Percentiles rank a stretch among this genome's conserved stretches.
Evolutionary conservation across 2,329 filamentous ascomycete species (phyloP).

Genomic region (Tolypocladium amazonense): DNA sequence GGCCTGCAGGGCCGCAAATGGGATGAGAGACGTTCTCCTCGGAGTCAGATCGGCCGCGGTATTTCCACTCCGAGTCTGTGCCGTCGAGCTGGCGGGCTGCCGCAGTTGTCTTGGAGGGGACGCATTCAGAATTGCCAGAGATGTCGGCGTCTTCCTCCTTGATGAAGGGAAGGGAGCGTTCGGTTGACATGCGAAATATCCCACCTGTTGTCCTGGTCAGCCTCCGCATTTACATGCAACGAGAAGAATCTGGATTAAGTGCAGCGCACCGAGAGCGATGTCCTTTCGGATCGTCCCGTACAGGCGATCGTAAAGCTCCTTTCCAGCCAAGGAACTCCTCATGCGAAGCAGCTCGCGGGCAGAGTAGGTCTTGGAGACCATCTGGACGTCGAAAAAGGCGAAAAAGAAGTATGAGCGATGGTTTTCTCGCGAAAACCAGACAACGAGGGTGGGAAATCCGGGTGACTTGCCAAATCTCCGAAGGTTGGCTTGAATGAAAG

Average conservation of each 20-base stretch:
- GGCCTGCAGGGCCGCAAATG: slow-evolving; percentile 40
- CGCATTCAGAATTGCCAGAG: slow-evolving; percentile 2
- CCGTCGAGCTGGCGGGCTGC: slow-evolving; percentile 24
- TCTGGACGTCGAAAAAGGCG: slow-evolving; percentile 25
- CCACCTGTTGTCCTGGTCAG: slow-evolving; percentile 11
- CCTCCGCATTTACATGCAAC: neutral
- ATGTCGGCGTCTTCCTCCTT: slow-evolving; percentile 15
- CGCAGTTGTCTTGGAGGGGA: slow-evolving; percentile 6
- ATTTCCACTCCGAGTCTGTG: slow-evolving; percentile 32
- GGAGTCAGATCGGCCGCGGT: slow-evolving; percentile 32
- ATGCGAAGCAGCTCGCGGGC: slow-evolving; percentile 32
- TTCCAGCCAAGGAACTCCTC: slow-evolving; percentile 13
- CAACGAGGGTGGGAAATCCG: slow-evolving; percentile 27
- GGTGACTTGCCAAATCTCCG: slow-evolving; percentile 7
- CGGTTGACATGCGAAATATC: slow-evolving; percentile 18
- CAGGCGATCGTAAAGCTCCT: slow-evolving; percentile 16
- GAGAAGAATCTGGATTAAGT: neutral
- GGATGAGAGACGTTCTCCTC: slow-evolving; percentile 34
- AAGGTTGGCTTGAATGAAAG: slow-evolving; percentile 19
- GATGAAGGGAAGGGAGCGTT: slow-evolving; percentile 17
- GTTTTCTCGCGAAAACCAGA: slow-evolving; percentile 21
- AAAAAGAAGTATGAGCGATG: slow-evolving; percentile 30
- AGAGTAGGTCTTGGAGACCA: slow-evolving; percentile 33
- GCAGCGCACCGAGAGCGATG: slow-evolving; percentile 27
- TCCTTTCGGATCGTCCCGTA: slow-evolving; percentile 25